A percentile compares a stretch with the other conserved stretches of the same genome.
Evolutionary conservation across 2,329 filamentous ascomycete species (phyloP).

Genomic region (Colletotrichum gloeosporioides): DNA sequence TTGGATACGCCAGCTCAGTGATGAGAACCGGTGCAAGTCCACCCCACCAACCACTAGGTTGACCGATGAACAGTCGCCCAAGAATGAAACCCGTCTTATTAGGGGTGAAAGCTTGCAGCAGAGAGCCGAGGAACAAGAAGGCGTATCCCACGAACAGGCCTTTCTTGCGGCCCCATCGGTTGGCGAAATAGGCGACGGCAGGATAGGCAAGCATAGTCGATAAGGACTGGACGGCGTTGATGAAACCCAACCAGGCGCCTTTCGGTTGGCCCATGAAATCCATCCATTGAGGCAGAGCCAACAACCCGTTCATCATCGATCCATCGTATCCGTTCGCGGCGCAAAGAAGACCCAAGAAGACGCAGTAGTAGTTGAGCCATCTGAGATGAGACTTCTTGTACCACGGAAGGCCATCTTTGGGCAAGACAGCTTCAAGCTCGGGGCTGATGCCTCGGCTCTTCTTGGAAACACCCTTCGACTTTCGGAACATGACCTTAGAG

Average conservation of each 20-base stretch:
- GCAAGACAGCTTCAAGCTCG: background rate
- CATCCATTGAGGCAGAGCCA: slow-evolving; percentile 51
- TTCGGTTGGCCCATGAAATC: slow-evolving; percentile 1
- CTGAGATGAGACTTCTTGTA: slow-evolving; percentile 3
- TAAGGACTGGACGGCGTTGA: background rate
- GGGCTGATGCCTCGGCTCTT: slow-evolving; percentile 6
- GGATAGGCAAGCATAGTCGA: slow-evolving; percentile 33
- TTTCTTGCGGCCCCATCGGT: slow-evolving; percentile 37
- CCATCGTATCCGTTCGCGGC: slow-evolving; percentile 45
- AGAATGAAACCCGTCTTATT: slow-evolving; percentile 35
- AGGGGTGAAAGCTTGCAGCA: slow-evolving; percentile 31
- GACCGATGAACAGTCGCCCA: slow-evolving; percentile 40
- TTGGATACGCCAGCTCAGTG: slow-evolving; percentile 49
- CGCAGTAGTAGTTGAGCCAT: slow-evolving; percentile 3
- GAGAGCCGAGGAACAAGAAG: slow-evolving; percentile 33
- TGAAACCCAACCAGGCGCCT: background rate
- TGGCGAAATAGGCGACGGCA: slow-evolving; percentile 33
- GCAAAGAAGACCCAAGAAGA: background rate
- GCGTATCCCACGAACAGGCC: slow-evolving; percentile 35
- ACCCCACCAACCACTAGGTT: slow-evolving; percentile 35
- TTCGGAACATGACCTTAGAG: background rate
- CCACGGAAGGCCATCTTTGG: background rate
- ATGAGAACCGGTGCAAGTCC: slow-evolving; percentile 41
- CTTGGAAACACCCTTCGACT: background rate
- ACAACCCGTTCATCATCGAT: slow-evolving; percentile 61